Percentiles rank a stretch among this genome's conserved stretches.
phyloP scores from a whole-genome alignment of 2,329 filamentous ascomycete species.

The Macrophomina phaseolina region DNA sequence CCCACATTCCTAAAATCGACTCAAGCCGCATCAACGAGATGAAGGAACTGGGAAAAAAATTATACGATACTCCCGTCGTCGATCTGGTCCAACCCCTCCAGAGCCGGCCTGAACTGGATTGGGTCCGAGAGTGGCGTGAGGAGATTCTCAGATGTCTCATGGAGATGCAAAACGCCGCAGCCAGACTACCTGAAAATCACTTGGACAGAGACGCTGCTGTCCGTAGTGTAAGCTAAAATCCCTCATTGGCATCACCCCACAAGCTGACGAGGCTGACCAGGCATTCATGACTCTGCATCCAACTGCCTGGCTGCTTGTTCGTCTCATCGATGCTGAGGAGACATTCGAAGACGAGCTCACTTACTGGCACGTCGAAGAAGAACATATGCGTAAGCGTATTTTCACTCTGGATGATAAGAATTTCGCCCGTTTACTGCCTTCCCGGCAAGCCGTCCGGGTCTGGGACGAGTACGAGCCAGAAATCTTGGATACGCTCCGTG shows the following conservation, averaged over 20 bases:
- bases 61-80: neutral
- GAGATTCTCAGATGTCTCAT: neutral
- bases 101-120: neutral
- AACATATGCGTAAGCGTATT: neutral
- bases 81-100: neutral
- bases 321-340: neutral
- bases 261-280: neutral
- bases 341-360: neutral
- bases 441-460: neutral
- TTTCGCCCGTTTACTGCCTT: neutral
- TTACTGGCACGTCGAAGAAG: conserved; percentile 1
- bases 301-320: neutral
- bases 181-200: neutral
- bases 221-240: neutral
- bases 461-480: neutral
- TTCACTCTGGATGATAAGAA: neutral
- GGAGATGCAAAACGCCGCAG: neutral
- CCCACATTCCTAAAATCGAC: neutral
- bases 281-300: neutral
- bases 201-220: neutral
- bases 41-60: neutral
- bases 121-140: neutral
- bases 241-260: neutral
- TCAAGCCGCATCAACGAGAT: neutral
- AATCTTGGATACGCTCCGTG: neutral